Base-by-base conservation (phyloP, 345 rosid genomes). In the Clarkia xantiana region DNA sequence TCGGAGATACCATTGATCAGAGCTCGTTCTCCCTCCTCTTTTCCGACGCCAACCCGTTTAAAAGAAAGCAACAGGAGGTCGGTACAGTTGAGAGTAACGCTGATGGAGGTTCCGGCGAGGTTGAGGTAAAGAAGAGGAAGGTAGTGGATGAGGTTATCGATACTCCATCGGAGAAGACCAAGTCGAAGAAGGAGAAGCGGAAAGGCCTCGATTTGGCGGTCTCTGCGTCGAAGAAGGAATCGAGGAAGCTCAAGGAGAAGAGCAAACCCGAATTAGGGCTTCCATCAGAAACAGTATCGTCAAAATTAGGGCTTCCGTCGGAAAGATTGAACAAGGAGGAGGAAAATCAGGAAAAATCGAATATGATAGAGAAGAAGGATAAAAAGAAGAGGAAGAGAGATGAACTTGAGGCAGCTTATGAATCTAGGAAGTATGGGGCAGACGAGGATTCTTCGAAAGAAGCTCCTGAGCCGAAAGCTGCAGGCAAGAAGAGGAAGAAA, bases 331-430 rank as follows among this genome's bases (percentile, higher is more conserved):
- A 52, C 40, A 50, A 42, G 18, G 56, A 40, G 9, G 49, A 48
- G 9, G 40, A 13, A 13, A 41, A 51, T 40, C 29, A 20, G 18
- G 59, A 41, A 47, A 51, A 41, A 15, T 57, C 11, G 1, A 50
- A 42, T 14, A 57, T 19, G 14, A 18, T 59, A 20, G 66, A 57
- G 47, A 67, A 58, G 48, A 62, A 54, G 50, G 72, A 59, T 70
- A 75, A 53, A 65, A 84, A 75, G 74, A 87, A 91, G 54, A 82
- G 96, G 70, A 93, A 84, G 70, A 78, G 95, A 58, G 96, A 87
- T 59, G 99, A 87, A 59, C 55, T 84, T 16, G 99, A 93, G 88
- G 65, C 50, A 13, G 81, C 69, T 3, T 93, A 93, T 57, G 95
- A 84, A 76, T 69, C 57, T 62, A 73, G 61, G 57, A 84, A 64